phyloP scores from a whole-genome alignment of 2,329 filamentous ascomycete species.

The Fusarium chaquense region DNA sequence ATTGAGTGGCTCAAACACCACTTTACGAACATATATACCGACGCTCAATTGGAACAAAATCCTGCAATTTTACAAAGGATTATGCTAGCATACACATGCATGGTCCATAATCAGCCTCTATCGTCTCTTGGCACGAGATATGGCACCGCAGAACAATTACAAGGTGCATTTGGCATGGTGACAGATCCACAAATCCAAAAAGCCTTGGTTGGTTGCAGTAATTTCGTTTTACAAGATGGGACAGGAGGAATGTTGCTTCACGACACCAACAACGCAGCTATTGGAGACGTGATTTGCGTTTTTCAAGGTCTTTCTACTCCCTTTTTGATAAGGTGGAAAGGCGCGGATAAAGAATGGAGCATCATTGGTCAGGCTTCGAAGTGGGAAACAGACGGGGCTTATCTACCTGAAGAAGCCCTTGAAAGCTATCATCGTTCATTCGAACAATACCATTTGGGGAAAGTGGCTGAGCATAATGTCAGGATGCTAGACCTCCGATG shows the following conservation, averaged over 20 bases:
- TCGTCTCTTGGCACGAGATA: background rate
- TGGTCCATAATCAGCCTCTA: background rate
- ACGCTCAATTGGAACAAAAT: background rate
- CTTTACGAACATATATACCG: slow-evolving; percentile 12
- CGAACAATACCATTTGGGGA: accelerated
- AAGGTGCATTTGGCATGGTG: background rate
- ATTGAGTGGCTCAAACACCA: slow-evolving; percentile 4
- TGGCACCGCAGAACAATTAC: background rate
- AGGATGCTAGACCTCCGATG: background rate
- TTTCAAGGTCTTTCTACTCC: background rate
- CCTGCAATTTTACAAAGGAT: slow-evolving; percentile 4
- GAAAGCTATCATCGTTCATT: background rate
- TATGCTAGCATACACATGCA: slow-evolving; percentile 22
- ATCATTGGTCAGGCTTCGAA: background rate
- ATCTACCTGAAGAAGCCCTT: background rate
- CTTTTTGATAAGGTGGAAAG: accelerated
- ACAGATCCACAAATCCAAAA: background rate
- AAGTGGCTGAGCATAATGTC: accelerated
- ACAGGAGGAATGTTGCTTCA: background rate
- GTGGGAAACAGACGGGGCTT: background rate
- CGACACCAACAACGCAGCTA: accelerated
- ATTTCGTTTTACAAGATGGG: slow-evolving; percentile 18
- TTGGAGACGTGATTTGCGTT: slow-evolving; percentile 13
- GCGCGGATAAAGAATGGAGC: accelerated
- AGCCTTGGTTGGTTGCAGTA: background rate